Percentiles rank a stretch among this genome's conserved stretches.
Conservation (phyloP, 1,284 basidiomycete species). For the Ganoderma lucidum region DNA sequence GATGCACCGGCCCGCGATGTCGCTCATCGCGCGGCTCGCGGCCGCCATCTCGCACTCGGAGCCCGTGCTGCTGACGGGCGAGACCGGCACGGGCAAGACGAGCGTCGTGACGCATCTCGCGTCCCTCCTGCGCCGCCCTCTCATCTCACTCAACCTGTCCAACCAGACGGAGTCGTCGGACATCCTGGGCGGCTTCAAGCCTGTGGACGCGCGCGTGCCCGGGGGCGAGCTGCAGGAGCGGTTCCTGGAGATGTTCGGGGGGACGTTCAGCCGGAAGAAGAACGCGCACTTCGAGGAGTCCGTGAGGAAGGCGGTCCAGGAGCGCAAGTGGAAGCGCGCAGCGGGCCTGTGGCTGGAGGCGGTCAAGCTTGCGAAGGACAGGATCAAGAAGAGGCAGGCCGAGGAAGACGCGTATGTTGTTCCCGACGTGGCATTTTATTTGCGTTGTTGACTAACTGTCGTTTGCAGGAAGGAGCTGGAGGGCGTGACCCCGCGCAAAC, state of each 20-base stretch:
- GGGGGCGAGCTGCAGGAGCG: conserved; percentile 78
- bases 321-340: conserved; percentile 88
- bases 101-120: conserved; percentile 92
- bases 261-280: conserved; percentile 90
- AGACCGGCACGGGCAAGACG: conserved; percentile 99
- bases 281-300: conserved; percentile 91
- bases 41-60: conserved; percentile 80
- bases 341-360: conserved; percentile 90
- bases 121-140: conserved; percentile 75
- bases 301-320: conserved; percentile 84
- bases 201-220: conserved; percentile 86
- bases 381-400: conserved; percentile 56
- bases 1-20: conserved; percentile 87
- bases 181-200: conserved; percentile 95
- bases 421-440: background rate
- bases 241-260: conserved; percentile 87
- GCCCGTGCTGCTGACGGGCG: conserved; percentile 93
- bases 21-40: conserved; percentile 85
- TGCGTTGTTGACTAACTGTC: conserved; percentile 22
- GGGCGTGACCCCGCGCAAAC: conserved; percentile 69
- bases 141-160: conserved; percentile 93
- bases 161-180: conserved; percentile 98
- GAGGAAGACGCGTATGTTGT: conserved; percentile 54
- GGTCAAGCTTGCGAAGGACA: conserved; percentile 71
- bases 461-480: conserved; percentile 34